phyloP scores from a whole-genome alignment of 2,329 filamentous ascomycete genomes.

The Xylariaceae sp. region DNA sequence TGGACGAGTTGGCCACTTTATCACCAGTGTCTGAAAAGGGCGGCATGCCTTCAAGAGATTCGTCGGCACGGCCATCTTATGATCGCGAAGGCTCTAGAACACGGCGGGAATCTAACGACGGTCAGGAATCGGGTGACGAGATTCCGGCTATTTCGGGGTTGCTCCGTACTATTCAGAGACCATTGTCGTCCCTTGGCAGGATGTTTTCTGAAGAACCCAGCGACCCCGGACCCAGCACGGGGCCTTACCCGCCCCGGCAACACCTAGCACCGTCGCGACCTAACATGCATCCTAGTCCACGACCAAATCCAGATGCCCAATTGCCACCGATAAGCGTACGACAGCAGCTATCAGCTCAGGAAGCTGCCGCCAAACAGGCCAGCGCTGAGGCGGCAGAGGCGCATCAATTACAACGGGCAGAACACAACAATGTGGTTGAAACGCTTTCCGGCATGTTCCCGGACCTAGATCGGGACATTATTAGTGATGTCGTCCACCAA shows the following conservation, averaged over 20 bases:
- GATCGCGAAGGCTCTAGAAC: conserved; percentile 37
- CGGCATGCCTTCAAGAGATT: conserved; percentile 34
- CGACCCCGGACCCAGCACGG: conserved; percentile 38
- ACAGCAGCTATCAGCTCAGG: conserved; percentile 64
- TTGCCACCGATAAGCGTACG: conserved; percentile 34
- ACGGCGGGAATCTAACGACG: conserved; percentile 52
- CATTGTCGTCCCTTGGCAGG: conserved; percentile 83
- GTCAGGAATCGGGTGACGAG: conserved; percentile 56
- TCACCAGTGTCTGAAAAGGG: conserved; percentile 45
- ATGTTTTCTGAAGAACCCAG: conserved; percentile 76
- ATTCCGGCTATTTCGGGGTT: conserved; percentile 78
- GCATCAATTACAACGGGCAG: conserved; percentile 70
- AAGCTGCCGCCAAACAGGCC: conserved; percentile 83
- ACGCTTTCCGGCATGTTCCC: conserved; percentile 96
- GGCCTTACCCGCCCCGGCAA: conserved; percentile 33
- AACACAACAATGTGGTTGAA: conserved; percentile 88
- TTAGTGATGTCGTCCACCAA: conserved; percentile 92
- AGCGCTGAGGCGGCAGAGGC: conserved; percentile 87
- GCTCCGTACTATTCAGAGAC: conserved; percentile 83
- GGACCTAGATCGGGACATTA: conserved; percentile 86
- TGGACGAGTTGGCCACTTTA: conserved; percentile 42
- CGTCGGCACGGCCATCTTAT: conserved; percentile 41
- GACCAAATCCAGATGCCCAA: conserved; percentile 31
- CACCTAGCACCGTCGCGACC: conserved; percentile 33
- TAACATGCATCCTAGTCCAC: conserved; percentile 30